Percentiles rank a stretch among this genome's conserved stretches.
phyloP scores from a whole-genome alignment of 495 filamentous ascomycete species.

The Penicillium paradoxum region DNA sequence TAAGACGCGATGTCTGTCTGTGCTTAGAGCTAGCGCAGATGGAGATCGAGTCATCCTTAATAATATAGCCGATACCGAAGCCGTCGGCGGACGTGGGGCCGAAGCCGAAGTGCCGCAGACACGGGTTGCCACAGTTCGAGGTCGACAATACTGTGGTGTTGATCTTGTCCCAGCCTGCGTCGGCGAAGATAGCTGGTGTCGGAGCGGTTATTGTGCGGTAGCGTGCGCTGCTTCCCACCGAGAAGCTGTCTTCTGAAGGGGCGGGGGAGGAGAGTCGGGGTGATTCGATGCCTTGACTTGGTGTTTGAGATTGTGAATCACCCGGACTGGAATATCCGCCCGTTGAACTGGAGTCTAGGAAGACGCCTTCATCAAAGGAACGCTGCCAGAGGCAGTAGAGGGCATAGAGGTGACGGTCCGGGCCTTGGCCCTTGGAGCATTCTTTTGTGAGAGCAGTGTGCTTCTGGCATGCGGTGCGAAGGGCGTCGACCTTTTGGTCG shows the following conservation, averaged over 20 bases:
- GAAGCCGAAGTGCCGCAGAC: constrained; percentile 94
- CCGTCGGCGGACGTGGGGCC: constrained; percentile 91
- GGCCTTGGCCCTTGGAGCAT: constrained; percentile 88
- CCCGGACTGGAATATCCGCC: constrained; percentile 50
- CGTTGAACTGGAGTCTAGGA: constrained; percentile 53
- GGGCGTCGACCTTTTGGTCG: constrained; percentile 73
- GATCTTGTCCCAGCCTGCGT: constrained; percentile 87
- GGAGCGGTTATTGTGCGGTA: constrained; percentile 31
- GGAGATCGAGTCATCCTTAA: constrained; percentile 90
- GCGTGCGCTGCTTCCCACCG: constrained; percentile 29
- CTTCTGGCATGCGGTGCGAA: constrained; percentile 75
- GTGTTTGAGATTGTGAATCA: constrained; percentile 20
- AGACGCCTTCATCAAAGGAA: constrained; percentile 65
- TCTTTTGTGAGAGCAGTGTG: constrained; percentile 77
- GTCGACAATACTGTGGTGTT: constrained; percentile 94
- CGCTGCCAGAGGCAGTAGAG: constrained; percentile 95
- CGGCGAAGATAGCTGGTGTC: constrained; percentile 79
- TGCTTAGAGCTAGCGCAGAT: constrained; percentile 93
- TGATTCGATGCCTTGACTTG: constrained; percentile 39
- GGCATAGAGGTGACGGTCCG: constrained; percentile 90
- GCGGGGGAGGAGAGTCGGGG: constrained; percentile 44
- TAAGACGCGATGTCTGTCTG: constrained; percentile 82
- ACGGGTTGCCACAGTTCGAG: constrained; percentile 98
- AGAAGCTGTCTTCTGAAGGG: constrained; percentile 41
- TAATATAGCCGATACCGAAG: constrained; percentile 98